A percentile compares a stretch with the other conserved stretches of the same genome.
Conservation (phyloP, 108 stramenopile species). For the Discostella stelligeroides region DNA sequence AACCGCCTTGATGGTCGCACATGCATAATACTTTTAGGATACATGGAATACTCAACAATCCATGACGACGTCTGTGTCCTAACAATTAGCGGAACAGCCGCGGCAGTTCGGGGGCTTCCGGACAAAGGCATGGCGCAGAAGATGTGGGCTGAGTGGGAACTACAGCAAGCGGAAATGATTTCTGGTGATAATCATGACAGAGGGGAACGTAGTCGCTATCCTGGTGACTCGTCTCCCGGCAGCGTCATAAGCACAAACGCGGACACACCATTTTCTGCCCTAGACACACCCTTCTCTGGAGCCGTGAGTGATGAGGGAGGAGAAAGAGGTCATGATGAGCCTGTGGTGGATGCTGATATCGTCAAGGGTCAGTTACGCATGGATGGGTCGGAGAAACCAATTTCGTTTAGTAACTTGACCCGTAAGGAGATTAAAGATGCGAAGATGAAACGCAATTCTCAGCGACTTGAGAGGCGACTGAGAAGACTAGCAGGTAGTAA, state of each 20-base stretch:
- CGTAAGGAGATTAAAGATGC: conserved; percentile 44
- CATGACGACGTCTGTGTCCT: conserved; percentile 96
- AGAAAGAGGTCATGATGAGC: conserved; percentile 16
- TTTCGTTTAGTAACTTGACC: conserved; percentile 32
- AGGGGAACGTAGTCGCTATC: conserved; percentile 16
- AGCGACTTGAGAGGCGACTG: conserved; percentile 44
- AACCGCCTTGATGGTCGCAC: background rate
- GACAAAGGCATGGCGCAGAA: conserved; percentile 60
- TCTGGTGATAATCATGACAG: conserved; percentile 26
- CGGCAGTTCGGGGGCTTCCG: conserved; percentile 80
- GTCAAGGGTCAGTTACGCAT: conserved; percentile 19
- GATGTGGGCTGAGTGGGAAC: conserved; percentile 65
- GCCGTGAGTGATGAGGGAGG: conserved; percentile 48
- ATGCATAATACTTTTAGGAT: conserved; percentile 43
- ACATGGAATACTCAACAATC: conserved; percentile 91
- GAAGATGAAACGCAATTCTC: conserved; percentile 36
- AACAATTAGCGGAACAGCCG: conserved; percentile 95
- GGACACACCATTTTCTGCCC: conserved; percentile 17
- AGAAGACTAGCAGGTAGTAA: conserved; percentile 36
- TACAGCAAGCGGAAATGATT: conserved; percentile 20
- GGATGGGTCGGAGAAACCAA: conserved; percentile 24
- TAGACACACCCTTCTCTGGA: conserved; percentile 37
- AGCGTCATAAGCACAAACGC: conserved; percentile 38
- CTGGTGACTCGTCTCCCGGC: conserved; percentile 46
- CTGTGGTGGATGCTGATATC: conserved; percentile 9